phyloP scores from a whole-genome alignment of 2,329 filamentous ascomycete species.

The Ophioceras dolichostomum region DNA sequence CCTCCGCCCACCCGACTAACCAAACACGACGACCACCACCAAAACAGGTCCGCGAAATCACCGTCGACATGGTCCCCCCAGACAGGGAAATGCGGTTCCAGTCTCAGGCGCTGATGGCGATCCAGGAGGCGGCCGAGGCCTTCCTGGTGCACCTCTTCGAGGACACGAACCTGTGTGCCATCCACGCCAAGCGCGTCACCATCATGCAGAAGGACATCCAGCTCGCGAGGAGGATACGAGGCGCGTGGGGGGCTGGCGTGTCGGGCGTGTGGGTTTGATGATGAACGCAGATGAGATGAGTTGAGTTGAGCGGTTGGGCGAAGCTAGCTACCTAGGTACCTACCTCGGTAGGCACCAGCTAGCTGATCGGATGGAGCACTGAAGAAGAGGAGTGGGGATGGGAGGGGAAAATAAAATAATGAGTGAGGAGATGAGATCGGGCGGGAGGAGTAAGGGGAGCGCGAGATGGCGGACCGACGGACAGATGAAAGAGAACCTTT shows the following conservation, averaged over 20 bases:
- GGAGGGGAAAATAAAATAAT: too few relatives aligned
- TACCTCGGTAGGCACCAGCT: too few relatives aligned
- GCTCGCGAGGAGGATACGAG: conserved; percentile 69
- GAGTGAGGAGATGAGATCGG: too few relatives aligned
- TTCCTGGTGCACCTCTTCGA: conserved; percentile 96
- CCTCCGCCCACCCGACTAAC: neutral
- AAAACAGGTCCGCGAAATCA: conserved; percentile 56
- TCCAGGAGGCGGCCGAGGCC: conserved; percentile 93
- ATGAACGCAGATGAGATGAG: too few relatives aligned
- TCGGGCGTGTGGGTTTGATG: too few relatives aligned
- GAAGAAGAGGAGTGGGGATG: too few relatives aligned
- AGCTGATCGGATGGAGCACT: too few relatives aligned
- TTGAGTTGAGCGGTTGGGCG: too few relatives aligned
- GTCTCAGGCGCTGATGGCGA: conserved; percentile 81
- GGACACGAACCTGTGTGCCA: conserved; percentile 89
- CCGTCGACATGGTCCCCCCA: conserved; percentile 46
- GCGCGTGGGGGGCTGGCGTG: conserved; percentile 26
- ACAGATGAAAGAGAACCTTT: too few relatives aligned
- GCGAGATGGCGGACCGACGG: too few relatives aligned
- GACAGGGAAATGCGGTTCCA: conserved; percentile 81
- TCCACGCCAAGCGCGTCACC: conserved; percentile 92
- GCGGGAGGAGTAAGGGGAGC: too few relatives aligned
- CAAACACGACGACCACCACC: conserved; percentile 13
- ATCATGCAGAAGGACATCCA: conserved; percentile 96
- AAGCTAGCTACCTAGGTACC: too few relatives aligned